These are phyloP conservation scores for Clavispora fructus DNA, from an alignment of 805 yeast species.

Conservation along the genomic window DNA sequence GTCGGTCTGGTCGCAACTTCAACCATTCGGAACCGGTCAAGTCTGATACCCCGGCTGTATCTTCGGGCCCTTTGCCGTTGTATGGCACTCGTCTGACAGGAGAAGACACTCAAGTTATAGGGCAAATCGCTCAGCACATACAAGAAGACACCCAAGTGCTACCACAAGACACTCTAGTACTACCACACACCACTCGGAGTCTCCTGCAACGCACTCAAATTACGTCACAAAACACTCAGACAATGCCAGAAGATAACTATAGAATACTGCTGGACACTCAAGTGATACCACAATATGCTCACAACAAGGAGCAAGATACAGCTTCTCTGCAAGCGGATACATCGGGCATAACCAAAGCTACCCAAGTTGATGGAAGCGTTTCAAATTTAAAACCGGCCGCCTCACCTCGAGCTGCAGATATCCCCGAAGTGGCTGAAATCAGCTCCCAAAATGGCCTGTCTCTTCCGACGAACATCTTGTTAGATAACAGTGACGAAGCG, in stretches of 20 bases:
- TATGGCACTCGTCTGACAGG: neutral
- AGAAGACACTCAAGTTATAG: neutral
- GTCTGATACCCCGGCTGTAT: neutral
- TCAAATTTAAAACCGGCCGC: too few relatives aligned
- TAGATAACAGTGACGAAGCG: neutral
- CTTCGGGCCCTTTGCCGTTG: neutral
- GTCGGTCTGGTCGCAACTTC: neutral
- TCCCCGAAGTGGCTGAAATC: neutral
- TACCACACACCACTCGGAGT: neutral
- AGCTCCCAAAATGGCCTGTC: neutral
- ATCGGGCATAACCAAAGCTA: too few relatives aligned
- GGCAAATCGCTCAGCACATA: neutral
- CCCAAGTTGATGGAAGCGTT: neutral
- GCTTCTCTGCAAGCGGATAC: too few relatives aligned
- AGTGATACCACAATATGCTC: neutral
- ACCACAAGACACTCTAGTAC: neutral
- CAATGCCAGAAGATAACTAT: neutral
- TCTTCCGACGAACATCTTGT: neutral
- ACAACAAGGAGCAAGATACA: neutral
- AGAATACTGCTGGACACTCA: neutral
- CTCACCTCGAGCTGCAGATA: neutral
- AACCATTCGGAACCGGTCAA: neutral
- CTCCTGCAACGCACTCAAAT: neutral
- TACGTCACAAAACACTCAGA: neutral
- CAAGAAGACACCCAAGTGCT: neutral